A percentile compares a stretch with the other conserved stretches of the same genome.
phyloP scores from a whole-genome alignment of 2,329 filamentous ascomycete genomes.

The Fusarium transvaalense region DNA sequence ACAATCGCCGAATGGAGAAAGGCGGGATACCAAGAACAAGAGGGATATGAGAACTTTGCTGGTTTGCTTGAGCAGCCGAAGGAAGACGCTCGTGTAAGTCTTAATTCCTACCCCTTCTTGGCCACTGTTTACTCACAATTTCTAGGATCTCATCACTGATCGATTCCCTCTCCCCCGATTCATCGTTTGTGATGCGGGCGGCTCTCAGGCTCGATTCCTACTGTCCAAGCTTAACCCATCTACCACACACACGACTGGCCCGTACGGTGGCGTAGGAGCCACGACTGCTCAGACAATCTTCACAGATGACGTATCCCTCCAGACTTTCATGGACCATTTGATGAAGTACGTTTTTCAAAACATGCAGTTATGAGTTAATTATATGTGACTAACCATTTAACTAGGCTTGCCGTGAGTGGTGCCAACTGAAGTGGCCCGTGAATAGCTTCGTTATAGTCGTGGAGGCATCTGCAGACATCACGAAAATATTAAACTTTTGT shows the following conservation, averaged over 20 bases:
- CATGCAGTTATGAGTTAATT: background rate
- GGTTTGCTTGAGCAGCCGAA: slow-evolving; percentile 90
- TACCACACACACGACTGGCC: slow-evolving; percentile 93
- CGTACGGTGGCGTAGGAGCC: slow-evolving; percentile 86
- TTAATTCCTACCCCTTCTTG: background rate
- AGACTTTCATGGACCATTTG: slow-evolving; percentile 99
- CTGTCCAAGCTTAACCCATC: slow-evolving; percentile 97
- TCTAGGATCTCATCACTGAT: slow-evolving; percentile 92
- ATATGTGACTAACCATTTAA: background rate
- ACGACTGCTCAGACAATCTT: slow-evolving; percentile 98
- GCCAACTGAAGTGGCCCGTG: slow-evolving; percentile 63
- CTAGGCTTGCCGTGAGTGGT: slow-evolving; percentile 71
- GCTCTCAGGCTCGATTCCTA: slow-evolving; percentile 96
- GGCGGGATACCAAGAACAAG: slow-evolving; percentile 96
- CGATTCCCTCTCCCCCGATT: slow-evolving; percentile 98
- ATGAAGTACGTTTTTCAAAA: slow-evolving; percentile 80
- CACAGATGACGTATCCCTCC: slow-evolving; percentile 96
- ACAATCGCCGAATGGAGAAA: slow-evolving; percentile 98
- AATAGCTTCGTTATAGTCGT: background rate
- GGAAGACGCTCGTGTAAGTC: slow-evolving; percentile 89
- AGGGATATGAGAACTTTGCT: slow-evolving; percentile 97
- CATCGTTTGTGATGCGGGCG: slow-evolving; percentile 98
- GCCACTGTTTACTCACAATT: slow-evolving; percentile 43
- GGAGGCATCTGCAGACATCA: background rate
- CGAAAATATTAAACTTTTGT: slow-evolving; percentile 1